Conservation (phyloP, 768 basidiomycete species). For the Agaricus subrufescens region DNA sequence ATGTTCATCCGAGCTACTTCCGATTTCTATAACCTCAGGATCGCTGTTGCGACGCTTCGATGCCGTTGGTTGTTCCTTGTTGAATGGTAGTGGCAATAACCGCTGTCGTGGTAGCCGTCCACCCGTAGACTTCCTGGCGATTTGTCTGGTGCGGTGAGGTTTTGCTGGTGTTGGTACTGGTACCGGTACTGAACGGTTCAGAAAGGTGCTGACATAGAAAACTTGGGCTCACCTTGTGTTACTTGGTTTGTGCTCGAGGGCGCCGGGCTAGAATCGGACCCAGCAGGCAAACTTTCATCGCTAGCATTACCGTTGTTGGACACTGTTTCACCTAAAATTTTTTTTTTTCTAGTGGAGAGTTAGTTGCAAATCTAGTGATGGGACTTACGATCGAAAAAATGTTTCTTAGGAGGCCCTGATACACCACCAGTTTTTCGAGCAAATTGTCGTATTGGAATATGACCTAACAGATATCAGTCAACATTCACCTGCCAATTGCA, state of each 20-base stretch:
- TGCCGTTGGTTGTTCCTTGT: neutral
- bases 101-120: no score
- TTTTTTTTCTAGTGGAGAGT: neutral
- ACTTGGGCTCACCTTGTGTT: neutral
- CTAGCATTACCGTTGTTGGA: neutral
- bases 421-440: neutral
- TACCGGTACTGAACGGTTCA: no score
- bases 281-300: neutral
- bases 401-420: neutral
- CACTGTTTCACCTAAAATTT: neutral
- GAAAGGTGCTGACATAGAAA: no score
- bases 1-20: conserved; percentile 4
- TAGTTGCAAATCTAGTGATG: neutral
- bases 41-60: neutral
- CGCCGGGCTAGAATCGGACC: neutral
- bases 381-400: conserved; percentile 2
- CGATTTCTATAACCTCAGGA: neutral
- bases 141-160: no score
- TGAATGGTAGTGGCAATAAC: no score
- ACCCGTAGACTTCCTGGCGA: no score
- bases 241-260: neutral
- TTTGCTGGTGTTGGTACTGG: no score
- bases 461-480: no score
- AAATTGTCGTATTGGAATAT: neutral
- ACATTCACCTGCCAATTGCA: no score